phyloP scores from a whole-genome alignment of 2,329 filamentous ascomycete species.

The Nemania sp. region DNA sequence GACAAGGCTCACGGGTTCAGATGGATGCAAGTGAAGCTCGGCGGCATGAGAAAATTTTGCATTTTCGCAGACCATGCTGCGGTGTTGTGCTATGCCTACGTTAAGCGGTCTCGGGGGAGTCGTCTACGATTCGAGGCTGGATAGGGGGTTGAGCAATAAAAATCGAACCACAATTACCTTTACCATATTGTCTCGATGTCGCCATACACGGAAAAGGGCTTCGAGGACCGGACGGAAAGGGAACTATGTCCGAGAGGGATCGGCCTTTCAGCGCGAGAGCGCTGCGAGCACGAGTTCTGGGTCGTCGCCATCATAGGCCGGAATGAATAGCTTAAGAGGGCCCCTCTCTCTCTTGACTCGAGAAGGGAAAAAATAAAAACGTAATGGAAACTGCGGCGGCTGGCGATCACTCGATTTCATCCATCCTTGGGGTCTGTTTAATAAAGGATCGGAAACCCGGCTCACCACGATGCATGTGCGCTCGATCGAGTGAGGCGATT shows the following conservation, averaged over 20 bases:
- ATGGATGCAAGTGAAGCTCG: neutral
- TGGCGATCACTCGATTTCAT: slow-evolving; percentile 35
- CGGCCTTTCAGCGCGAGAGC: slow-evolving; percentile 7
- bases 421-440: slow-evolving; percentile 32
- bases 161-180: slow-evolving; percentile 27
- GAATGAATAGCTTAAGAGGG: neutral
- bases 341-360: neutral
- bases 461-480: slow-evolving; percentile 19
- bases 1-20: slow-evolving; percentile 16
- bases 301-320: slow-evolving; percentile 27
- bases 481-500: slow-evolving; percentile 27
- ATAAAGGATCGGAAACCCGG: slow-evolving; percentile 36
- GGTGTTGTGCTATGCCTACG: neutral
- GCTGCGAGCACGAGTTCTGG: slow-evolving; percentile 23
- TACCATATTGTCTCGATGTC: slow-evolving; percentile 27
- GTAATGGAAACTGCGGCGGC: slow-evolving; percentile 36
- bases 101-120: neutral
- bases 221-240: slow-evolving; percentile 23
- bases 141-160: neutral
- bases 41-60: neutral
- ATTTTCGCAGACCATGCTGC: neutral
- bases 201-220: slow-evolving; percentile 19
- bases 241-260: slow-evolving; percentile 28
- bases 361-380: slow-evolving; percentile 25
- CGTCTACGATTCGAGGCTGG: neutral